These are phyloP conservation scores for Madurella fahalii DNA, from an alignment of 2,329 filamentous ascomycete species.

Conservation along the genomic window DNA sequence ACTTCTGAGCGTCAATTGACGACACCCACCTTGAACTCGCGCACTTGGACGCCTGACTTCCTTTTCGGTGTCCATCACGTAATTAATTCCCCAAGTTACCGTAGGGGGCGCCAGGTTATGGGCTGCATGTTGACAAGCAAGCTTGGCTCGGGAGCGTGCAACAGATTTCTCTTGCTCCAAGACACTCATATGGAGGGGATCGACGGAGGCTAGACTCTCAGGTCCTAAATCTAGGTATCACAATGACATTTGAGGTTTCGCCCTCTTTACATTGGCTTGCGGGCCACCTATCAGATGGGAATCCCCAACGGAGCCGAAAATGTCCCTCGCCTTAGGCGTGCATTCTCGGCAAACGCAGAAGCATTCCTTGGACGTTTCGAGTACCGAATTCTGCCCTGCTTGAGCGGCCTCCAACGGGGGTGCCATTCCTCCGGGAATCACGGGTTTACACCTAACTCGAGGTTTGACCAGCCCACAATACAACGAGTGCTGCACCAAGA, in stretches of 20 bases:
- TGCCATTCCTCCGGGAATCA: background rate
- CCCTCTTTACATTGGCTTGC: background rate
- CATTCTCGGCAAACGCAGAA: constrained; percentile 3
- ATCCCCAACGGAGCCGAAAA: no score
- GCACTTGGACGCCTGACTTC: no score
- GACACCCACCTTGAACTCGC: no score
- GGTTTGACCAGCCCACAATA: no score
- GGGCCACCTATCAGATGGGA: constrained; percentile 1
- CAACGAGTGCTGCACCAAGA: constrained; percentile 4
- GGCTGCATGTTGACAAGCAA: background rate
- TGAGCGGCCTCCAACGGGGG: constrained; percentile 9
- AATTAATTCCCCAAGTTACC: constrained; percentile 17
- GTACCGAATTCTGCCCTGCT: background rate
- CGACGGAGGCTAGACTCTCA: constrained; percentile 1
- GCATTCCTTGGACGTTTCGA: background rate
- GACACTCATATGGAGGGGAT: background rate
- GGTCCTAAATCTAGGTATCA: constrained; percentile 4
- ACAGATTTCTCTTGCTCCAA: background rate
- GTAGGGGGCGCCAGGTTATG: constrained; percentile 22
- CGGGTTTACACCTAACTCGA: background rate
- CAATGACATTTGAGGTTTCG: constrained; percentile 12
- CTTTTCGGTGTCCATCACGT: constrained; percentile 16
- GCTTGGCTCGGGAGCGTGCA: constrained; percentile 6
- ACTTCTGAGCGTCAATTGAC: background rate
- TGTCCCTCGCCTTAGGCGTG: no score